Percentiles rank a stretch among this genome's conserved stretches.
Conservation (phyloP, 2,329 filamentous ascomycete species). For the Lachnellula arida region DNA sequence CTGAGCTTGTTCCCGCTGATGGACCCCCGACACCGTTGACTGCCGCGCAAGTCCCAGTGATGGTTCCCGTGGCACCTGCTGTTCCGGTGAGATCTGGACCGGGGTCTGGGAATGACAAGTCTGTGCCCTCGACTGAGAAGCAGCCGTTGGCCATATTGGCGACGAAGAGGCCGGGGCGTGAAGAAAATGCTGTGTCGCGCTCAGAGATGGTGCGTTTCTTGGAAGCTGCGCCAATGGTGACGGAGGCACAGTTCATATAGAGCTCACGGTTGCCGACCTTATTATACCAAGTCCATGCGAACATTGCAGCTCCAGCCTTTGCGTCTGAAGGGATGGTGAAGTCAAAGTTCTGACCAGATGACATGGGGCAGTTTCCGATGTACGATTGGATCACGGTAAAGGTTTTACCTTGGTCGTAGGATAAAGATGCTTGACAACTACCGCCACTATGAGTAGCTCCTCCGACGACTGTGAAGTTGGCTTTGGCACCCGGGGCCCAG, state of each 20-base stretch:
- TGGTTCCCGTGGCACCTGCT: constrained; percentile 9
- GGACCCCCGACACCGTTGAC: constrained; percentile 17
- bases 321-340: constrained; percentile 29
- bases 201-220: constrained; percentile 8
- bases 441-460: constrained; percentile 49
- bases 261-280: constrained; percentile 57
- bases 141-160: constrained; percentile 53
- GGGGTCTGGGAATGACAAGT: constrained; percentile 51
- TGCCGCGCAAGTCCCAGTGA: constrained; percentile 25
- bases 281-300: constrained; percentile 54
- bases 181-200: constrained; percentile 34
- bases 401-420: constrained; percentile 51
- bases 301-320: constrained; percentile 20
- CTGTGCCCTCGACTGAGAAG: constrained; percentile 41
- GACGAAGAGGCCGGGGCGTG: constrained; percentile 53
- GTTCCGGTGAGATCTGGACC: constrained; percentile 36
- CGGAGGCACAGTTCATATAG: constrained; percentile 62
- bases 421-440: constrained; percentile 55
- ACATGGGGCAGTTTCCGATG: constrained; percentile 23
- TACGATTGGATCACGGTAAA: constrained; percentile 57
- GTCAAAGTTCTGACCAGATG: constrained; percentile 17
- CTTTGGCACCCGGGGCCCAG: constrained; percentile 46
- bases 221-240: constrained; percentile 40
- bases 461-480: constrained; percentile 47
- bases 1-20: constrained; percentile 6